Conservation (phyloP, 768 basidiomycete genomes). For the Hysterangium stoloniferum region DNA sequence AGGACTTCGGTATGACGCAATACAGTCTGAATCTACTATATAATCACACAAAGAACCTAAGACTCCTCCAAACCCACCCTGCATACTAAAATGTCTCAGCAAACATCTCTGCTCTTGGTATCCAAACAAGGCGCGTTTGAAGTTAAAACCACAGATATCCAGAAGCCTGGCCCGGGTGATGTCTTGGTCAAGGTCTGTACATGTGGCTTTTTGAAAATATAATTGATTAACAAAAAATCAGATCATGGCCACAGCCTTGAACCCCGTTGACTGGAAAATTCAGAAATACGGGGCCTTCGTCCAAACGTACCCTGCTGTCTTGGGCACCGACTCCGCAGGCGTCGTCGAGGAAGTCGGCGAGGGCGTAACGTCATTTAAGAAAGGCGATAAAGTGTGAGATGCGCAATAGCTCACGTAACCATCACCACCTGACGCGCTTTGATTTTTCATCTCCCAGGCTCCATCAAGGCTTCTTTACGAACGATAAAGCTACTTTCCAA, state of each 20-base stretch:
- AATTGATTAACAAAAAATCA: not conserved
- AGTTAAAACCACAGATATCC: slow-evolving; percentile 17
- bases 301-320: slow-evolving; percentile 36
- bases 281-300: slow-evolving; percentile 33
- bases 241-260: slow-evolving; percentile 33
- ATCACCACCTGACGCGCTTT: not conserved
- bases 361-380: slow-evolving; percentile 40
- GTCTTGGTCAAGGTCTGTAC: slow-evolving; percentile 36
- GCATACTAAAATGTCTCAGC: not conserved
- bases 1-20: too few relatives aligned
- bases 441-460: slow-evolving; percentile 13
- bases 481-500: slow-evolving; percentile 30
- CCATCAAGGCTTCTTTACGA: slow-evolving; percentile 30
- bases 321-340: slow-evolving; percentile 46
- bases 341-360: slow-evolving; percentile 44
- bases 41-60: too few relatives aligned
- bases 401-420: too few relatives aligned
- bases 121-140: slow-evolving; percentile 4
- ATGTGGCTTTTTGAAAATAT: slow-evolving; percentile 14
- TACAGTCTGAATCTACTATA: too few relatives aligned
- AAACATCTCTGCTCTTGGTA: not conserved
- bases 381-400: slow-evolving; percentile 47
- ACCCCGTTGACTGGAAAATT: slow-evolving; percentile 49
- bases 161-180: slow-evolving; percentile 31
- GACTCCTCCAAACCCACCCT: too few relatives aligned